Evolutionary conservation across 208 protist species (phyloP), one percentile per base, ranked within the genome.

Genomic region (Giardia muris): DNA sequence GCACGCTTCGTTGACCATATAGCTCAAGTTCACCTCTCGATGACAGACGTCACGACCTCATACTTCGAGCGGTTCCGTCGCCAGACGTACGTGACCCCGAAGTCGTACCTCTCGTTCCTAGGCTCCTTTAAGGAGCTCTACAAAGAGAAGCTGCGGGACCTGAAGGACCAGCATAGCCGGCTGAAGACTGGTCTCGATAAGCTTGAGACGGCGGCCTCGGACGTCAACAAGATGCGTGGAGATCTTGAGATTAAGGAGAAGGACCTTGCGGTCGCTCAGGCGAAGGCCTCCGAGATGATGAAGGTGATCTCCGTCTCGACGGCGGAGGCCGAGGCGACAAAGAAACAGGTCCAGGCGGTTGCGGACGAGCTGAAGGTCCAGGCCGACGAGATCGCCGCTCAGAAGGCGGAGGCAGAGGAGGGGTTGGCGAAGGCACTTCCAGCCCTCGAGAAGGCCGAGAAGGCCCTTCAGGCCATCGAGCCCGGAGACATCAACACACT

Each of bases 401-500:
- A 97, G 57, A 97, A 98, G 95, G 95, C 95, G 2, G 96, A 97
- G 90, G 97, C 97, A n/a, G 97, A 98, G 95, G 95, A 96, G 94
- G 97, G 98, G 92, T 96, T 98, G 88, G 95, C 95, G 90, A 96
- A 95, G 43, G 97, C 97, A 3, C 95, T 97, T 94, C 97, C 97
- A 22, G 96, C 96, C n/a, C 95, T 98, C 0, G 88, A 96, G 39
- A 96, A 96, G 87, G 97, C 97, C 86, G 97, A 98, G 93, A 94
- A 96, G 48, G 97, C 97, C 0, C 95, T 98, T 46, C 96, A 97
- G 93, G 96, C 95, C 89, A 97, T 98, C 92, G 97, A 95, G 43
- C 92, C 96, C 1, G 95, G 95, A 92, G 97, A 98, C 91, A 98
- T 98, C 92, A 91, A 92, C 42, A 97, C 94, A 86, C 93, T 99